These are phyloP conservation scores for Trichosporon sp. DNA, from an alignment of 1,284 basidiomycete genomes.

Conservation along the genomic window DNA sequence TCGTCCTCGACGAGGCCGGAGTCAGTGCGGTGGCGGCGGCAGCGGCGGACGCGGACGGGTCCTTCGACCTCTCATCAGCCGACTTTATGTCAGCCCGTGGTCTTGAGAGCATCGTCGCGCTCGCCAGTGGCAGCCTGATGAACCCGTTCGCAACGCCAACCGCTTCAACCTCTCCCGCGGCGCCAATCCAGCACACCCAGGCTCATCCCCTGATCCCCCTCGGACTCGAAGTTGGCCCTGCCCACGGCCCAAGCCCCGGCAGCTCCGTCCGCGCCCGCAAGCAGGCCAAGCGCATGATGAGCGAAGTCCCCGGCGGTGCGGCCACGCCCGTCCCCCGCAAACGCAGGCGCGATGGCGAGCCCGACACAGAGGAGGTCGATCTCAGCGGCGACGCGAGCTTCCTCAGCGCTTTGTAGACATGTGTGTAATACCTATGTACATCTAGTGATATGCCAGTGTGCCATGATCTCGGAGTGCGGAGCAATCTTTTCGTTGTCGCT, in stretches of 20 bases:
- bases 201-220: conserved; percentile 25
- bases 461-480: not conserved
- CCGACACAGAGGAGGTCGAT: conserved; percentile 23
- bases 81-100: conserved; percentile 34
- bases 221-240: conserved; percentile 20
- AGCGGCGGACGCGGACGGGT: conserved; percentile 21
- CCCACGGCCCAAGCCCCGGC: conserved; percentile 32
- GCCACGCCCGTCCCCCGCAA: conserved; percentile 48
- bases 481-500: too few species aligned
- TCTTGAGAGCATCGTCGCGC: conserved; percentile 34
- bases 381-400: conserved; percentile 32
- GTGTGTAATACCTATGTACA: not conserved
- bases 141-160: conserved; percentile 28
- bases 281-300: conserved; percentile 42
- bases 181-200: conserved; percentile 2
- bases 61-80: conserved; percentile 34
- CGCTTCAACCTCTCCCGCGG: not conserved
- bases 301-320: conserved; percentile 47
- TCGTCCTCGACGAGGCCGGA: conserved; percentile 23
- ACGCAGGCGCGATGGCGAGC: conserved; percentile 22
- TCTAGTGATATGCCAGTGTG: conserved; percentile 20
- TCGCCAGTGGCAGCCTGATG: conserved; percentile 28
- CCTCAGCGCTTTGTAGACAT: conserved; percentile 26
- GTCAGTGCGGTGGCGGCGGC: conserved; percentile 25
- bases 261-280: conserved; percentile 45